phyloP scores from a whole-genome alignment of 345 rosid species.

The Boechera stricta region DNA sequence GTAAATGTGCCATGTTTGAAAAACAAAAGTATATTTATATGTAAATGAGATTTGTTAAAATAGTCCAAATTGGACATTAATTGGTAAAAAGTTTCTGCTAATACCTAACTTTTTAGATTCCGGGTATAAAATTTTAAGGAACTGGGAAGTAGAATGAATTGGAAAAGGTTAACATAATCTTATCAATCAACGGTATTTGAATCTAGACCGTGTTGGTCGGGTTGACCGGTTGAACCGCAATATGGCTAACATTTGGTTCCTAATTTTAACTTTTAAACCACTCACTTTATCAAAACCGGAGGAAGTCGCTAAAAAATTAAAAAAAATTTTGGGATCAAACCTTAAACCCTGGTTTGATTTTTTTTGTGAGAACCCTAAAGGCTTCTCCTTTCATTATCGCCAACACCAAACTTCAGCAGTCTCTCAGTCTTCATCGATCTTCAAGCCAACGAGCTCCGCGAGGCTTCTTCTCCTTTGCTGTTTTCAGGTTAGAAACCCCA shows the following conservation, averaged over 20 bases:
- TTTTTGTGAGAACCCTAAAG: conserved; percentile 22
- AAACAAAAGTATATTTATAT: too few relatives aligned
- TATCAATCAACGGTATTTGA: too few relatives aligned
- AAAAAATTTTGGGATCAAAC: not conserved
- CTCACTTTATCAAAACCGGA: conserved; percentile 13
- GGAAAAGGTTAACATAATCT: too few relatives aligned
- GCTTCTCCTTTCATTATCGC: conserved; percentile 26
- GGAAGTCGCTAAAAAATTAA: not conserved
- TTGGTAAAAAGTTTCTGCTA: too few relatives aligned
- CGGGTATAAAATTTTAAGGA: too few relatives aligned
- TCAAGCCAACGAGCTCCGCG: conserved; percentile 17
- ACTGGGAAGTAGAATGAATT: too few relatives aligned
- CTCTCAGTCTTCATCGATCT: conserved; percentile 14
- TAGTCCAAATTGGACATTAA: too few relatives aligned
- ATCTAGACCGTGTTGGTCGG: conserved; percentile 3
- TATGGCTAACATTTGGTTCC: not conserved
- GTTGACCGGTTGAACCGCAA: not conserved
- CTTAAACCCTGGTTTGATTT: conserved; percentile 26
- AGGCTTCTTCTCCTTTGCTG: conserved; percentile 16
- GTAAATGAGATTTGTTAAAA: not conserved
- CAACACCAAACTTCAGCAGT: conserved; percentile 19
- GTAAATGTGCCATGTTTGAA: not conserved
- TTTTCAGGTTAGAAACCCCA: conserved; percentile 32
- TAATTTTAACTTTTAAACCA: not conserved
- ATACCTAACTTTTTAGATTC: too few relatives aligned